Conservation (phyloP, 2,329 filamentous ascomycete genomes). For the Xylariaceae sp. region DNA sequence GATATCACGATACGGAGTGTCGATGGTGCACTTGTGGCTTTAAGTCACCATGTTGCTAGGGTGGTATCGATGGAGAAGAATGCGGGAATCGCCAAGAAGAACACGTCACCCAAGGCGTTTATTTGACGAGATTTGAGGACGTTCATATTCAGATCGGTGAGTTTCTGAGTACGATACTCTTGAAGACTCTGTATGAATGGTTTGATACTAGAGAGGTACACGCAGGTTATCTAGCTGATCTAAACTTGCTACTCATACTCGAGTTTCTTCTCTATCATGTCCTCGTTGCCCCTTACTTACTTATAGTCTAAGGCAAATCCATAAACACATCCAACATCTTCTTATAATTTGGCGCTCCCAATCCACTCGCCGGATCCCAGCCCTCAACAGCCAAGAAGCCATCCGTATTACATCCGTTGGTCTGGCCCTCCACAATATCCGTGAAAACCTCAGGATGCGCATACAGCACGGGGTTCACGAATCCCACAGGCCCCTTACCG, state of each 20-base stretch:
- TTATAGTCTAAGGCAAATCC: background rate
- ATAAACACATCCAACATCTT: slow-evolving; percentile 9
- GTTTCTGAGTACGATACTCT: too few species aligned
- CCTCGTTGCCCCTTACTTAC: background rate
- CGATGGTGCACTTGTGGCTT: slow-evolving; percentile 57
- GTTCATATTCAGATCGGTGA: too few species aligned
- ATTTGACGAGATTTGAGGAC: too few species aligned
- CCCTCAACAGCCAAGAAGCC: slow-evolving; percentile 40
- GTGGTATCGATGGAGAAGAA: slow-evolving; percentile 61
- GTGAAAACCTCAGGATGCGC: slow-evolving; percentile 38
- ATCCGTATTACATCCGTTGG: slow-evolving; percentile 35
- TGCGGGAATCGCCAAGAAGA: slow-evolving; percentile 16
- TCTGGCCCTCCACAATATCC: slow-evolving; percentile 37
- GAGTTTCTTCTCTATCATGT: too few species aligned
- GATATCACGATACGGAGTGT: slow-evolving; percentile 64
- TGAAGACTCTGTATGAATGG: too few species aligned
- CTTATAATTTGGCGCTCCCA: slow-evolving; percentile 27
- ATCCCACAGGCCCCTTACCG: slow-evolving; percentile 45
- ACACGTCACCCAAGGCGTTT: too few species aligned
- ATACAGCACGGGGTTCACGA: slow-evolving; percentile 49
- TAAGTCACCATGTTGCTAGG: slow-evolving; percentile 64
- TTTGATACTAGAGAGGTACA: too few species aligned
- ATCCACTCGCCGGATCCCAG: slow-evolving; percentile 38
- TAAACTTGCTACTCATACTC: background rate
- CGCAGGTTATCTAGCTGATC: too few species aligned